Evolutionary conservation across 306 rosid species (phyloP).

Genomic region (Aeschynomene evenia): DNA sequence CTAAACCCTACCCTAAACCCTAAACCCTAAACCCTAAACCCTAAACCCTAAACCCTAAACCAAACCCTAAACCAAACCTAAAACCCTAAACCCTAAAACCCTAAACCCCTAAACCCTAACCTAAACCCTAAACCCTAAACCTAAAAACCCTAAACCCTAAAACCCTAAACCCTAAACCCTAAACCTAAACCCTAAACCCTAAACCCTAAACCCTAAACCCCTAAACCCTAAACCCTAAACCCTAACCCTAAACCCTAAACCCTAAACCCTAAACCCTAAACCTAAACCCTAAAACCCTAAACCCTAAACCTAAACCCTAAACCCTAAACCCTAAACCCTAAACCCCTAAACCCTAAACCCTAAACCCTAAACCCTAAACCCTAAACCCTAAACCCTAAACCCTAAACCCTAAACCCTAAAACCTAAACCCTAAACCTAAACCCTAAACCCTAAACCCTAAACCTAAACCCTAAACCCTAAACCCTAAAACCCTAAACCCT

Average conservation of each 20-base stretch:
- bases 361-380: neutral
- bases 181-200: too few relatives aligned
- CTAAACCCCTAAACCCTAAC: neutral
- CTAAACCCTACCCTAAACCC: neutral
- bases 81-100: constrained; percentile 11
- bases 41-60: constrained; percentile 11
- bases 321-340: neutral
- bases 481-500: too few relatives aligned
- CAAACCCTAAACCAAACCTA: constrained; percentile 13
- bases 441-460: too few relatives aligned
- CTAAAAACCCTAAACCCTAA: neutral
- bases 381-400: neutral
- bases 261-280: too few relatives aligned
- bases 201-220: too few relatives aligned
- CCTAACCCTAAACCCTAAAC: too few relatives aligned
- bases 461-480: too few relatives aligned
- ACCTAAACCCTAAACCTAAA: constrained; percentile 37
- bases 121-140: constrained; percentile 19
- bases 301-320: neutral
- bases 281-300: too few relatives aligned
- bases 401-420: constrained; percentile 1
- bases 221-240: too few relatives aligned
- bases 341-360: neutral
- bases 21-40: constrained; percentile 7
- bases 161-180: too few relatives aligned